A percentile compares a stretch with the other conserved stretches of the same genome.
Conservation (phyloP, 805 yeast genomes). For the Kodamaea jinghongensis region DNA sequence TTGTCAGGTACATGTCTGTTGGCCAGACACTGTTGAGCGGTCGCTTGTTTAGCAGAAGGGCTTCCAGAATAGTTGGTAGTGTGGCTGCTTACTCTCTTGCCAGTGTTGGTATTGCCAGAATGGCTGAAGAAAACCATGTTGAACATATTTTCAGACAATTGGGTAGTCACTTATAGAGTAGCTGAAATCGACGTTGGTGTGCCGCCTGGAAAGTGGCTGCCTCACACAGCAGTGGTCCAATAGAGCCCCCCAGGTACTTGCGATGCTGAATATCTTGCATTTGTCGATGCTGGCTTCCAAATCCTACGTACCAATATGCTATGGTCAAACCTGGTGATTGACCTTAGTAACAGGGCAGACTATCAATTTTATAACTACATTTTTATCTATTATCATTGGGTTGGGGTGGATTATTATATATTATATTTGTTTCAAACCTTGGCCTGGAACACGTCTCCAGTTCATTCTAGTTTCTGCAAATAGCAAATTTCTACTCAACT, state of each 20-base stretch:
- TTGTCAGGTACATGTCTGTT: conserved; percentile 1
- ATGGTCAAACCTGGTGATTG: too few species aligned
- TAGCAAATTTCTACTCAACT: conserved; percentile 34
- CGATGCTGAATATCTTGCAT: too few species aligned
- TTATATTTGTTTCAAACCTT: conserved; percentile 26
- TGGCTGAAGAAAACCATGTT: conserved; percentile 29
- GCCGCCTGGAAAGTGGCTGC: neutral
- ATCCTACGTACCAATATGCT: too few species aligned
- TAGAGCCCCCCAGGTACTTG: too few species aligned
- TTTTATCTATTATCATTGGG: too few species aligned
- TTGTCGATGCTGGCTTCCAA: too few species aligned
- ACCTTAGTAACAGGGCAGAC: too few species aligned
- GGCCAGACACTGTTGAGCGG: neutral
- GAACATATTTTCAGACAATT: conserved; percentile 31
- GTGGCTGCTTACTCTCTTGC: conserved; percentile 24
- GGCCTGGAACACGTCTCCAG: conserved; percentile 38
- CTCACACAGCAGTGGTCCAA: too few species aligned
- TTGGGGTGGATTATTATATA: neutral
- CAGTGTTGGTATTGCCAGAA: conserved; percentile 26
- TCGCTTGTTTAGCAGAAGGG: conserved; percentile 2
- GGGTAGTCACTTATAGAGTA: conserved; percentile 17
- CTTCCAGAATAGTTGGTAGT: conserved; percentile 17
- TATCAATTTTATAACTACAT: too few species aligned
- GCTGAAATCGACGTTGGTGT: too few species aligned
- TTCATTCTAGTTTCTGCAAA: conserved; percentile 30